Evolutionary conservation across 2,329 filamentous ascomycete species (phyloP), one percentile per base, ranked within the genome.

Genomic region (Simplicillium sp.): DNA sequence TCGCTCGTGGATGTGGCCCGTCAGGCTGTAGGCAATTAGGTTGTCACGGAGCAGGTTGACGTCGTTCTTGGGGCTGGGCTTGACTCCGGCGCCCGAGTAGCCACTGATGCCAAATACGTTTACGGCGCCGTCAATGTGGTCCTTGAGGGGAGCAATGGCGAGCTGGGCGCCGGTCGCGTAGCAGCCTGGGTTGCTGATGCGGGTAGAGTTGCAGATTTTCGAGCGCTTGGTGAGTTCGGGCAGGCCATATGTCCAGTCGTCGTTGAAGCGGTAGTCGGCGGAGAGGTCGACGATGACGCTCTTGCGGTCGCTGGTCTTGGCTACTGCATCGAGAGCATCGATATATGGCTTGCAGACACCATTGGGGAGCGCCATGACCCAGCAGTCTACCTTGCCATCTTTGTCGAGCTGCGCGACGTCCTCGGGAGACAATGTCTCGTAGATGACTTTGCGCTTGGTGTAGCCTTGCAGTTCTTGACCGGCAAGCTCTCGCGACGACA

Each of bases 291-390:
- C 74, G 50, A 97, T 85, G 33, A 97, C 70, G 51, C 84, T 88
- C 46, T 75, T 75, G 54, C 71, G 68, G 44, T 59, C 53, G 9
- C 57, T 57, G 13, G 33, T 68, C 56, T 77, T 74, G 43, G 78
- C 78, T 28, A 74, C 77, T 54, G 83, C 75, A 52, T 89, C 77
- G 40, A 97, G 77, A 7, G 90, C 90, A 48, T 97, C 87, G 9
- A 97, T 84, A 51, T 84, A 98, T 1, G 92, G 89, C 66, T 88
- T 85, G 77, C 87, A 96, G 38, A 95, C 87, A 46, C 87, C 86
- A 56, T 97, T 98, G 35, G 90, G 92, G 25, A 97, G 78, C 29
- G 92, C 92, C 86, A 97, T 92, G 35, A 97, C 86, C 89, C 89
- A 97, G 66, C 86, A 92, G 67, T 97, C 90, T 38, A 97, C 81